Base-by-base conservation (phyloP, 2,329 filamentous ascomycete species). In the Rhytidhysteron rufulum region DNA sequence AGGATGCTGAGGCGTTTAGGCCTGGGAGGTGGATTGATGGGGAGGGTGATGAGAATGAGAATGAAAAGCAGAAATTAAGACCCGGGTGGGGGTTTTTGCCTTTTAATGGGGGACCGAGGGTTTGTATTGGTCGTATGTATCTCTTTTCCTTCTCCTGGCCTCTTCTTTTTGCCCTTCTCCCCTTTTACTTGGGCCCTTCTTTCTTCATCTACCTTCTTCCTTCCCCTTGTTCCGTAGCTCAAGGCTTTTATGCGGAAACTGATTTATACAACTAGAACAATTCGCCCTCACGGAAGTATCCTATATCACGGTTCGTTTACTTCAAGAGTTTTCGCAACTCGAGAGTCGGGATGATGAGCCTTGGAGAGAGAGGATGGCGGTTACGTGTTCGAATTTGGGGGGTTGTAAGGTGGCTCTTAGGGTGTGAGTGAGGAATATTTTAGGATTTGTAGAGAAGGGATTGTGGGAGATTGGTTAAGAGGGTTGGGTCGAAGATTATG, bases 271-370 rank as follows among this genome's bases (percentile, higher is more conserved):
- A n/a, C n/a, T n/a, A 33, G 31, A 68, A 53, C 63, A 69, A 42
- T 70, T 70, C 38, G 67, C 67, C 10, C 49, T 69, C 20, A 68
- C 65, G 5, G 66, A 69, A 48, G 60, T 68, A 57, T 65, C 52
- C n/a, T 70, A 70, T 37, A 66, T 62, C 2, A 45, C 63, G 16
- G 63, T 64, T 13, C 47, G 66, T 18, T 62, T 69, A 13, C 37
- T 69, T 42, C 66, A 70, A 45, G 16, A 34, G 22, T 47, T 47
- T 22, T 38, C 37, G 1, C 5, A 11, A 22, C 3, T 47, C 8
- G 34, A 47, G 17, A 33, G 40, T n/a, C 35, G 39, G 36, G 55
- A 57, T 42, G 30, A 24, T 3, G 51, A 47, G 16, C 40, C 37
- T 5, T 57, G 55, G 54, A 42, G 31, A 35, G 56, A 59, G 50